These are phyloP conservation scores for Chalciporus pseudorubinellus DNA, from an alignment of 768 basidiomycete genomes.

Conservation along the genomic window DNA sequence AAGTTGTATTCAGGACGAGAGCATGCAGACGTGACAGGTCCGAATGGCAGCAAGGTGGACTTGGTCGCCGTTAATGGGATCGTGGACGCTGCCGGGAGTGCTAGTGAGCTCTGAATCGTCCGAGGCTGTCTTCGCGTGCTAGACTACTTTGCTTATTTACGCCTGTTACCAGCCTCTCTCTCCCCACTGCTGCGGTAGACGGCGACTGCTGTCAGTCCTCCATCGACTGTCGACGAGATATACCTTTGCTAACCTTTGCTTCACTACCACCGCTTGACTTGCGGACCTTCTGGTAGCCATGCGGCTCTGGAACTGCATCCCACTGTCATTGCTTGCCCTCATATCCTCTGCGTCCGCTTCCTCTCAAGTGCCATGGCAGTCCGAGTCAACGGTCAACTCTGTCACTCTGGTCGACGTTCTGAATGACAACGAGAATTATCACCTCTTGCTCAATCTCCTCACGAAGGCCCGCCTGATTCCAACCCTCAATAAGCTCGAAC, in stretches of 20 bases:
- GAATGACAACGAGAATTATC: slow-evolving; percentile 70
- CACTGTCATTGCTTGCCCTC: slow-evolving; percentile 33
- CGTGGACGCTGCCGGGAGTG: background rate
- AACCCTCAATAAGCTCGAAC: slow-evolving; percentile 82
- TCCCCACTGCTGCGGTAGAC: no score
- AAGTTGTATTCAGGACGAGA: slow-evolving; percentile 31
- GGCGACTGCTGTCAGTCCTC: no score
- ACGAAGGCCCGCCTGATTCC: slow-evolving; percentile 88
- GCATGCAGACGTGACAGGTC: slow-evolving; percentile 51
- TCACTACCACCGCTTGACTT: background rate
- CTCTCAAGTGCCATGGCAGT: slow-evolving; percentile 24
- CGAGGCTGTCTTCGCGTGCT: background rate
- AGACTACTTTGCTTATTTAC: slow-evolving; percentile 11
- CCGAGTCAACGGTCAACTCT: slow-evolving; percentile 31
- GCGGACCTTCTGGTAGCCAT: slow-evolving; percentile 14
- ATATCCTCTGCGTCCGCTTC: slow-evolving; percentile 10
- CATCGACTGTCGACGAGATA: no score
- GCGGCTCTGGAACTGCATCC: slow-evolving; percentile 35
- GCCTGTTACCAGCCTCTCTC: no score
- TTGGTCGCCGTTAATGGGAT: background rate
- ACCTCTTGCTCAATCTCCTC: slow-evolving; percentile 69
- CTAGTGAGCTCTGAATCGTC: no score
- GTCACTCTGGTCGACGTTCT: slow-evolving; percentile 79
- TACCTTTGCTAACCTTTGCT: background rate
- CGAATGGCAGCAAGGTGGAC: no score